Base-by-base conservation (phyloP, 306 rosid genomes). In the Crotalaria pallida region DNA sequence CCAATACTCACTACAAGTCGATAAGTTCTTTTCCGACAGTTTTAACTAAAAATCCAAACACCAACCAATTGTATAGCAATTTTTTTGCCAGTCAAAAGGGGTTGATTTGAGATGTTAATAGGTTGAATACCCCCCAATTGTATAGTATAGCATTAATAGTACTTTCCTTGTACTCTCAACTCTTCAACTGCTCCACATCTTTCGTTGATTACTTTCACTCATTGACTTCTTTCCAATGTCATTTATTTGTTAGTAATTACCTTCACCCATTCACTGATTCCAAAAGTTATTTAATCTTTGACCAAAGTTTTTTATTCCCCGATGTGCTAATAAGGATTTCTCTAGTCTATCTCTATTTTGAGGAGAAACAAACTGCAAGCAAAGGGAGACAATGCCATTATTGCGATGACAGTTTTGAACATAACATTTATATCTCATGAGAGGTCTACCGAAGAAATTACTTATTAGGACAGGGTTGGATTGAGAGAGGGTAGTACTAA, bases 401-500 rank as follows among this genome's bases (percentile, higher is more conserved):
- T 48, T 24, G 44, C 45, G 36, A 38, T 53, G 27, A 15, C 63
- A 59, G 44, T 19, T 44, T 60, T 2, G 10, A 63, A 48, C 41
- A 53, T 31, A 63, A 48, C 41, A 53, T 31, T 41, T 19, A 23
- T 23, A 56, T 51, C 31, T 58, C 49, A 38, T 22, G 64, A 24
- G 17, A 38, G 27, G 47, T 40, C 64, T 71, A 43, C 24, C n/a
- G 56, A 73, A 29, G 68, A 44, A 24, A 24, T 55, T 26, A 29
- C 10, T 58, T 47, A 15, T 58, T 44, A 12, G 5, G 27, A 27
- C n/a, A 23, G 58, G 43, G 44, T 1, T 56, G 49, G 58, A 58
- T 43, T 40, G 41, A n/a, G 36, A 41, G 13, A 36, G 33, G 50
- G 36, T 34, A 21, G 50, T n/a, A 67, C 71, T 76, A 76, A 49